Conservation (phyloP, 306 rosid species). For the Ammopiptanthus mongolicus region DNA sequence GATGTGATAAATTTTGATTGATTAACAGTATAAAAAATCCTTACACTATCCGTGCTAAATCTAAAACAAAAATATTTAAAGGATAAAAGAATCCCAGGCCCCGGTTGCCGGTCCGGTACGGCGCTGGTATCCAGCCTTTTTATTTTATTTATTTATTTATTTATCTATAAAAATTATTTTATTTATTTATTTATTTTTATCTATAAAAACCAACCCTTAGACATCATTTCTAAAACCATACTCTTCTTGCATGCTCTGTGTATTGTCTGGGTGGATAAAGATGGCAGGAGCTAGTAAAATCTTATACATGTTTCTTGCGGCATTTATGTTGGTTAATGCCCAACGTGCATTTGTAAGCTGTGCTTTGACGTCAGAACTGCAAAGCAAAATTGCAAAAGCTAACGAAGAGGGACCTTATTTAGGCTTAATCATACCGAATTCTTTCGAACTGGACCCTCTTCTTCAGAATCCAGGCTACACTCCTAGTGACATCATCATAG, state of each 20-base stretch:
- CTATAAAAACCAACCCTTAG: not conserved
- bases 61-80: too few species aligned
- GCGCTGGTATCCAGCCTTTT: too few species aligned
- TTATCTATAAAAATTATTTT: too few species aligned
- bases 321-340: conserved; percentile 15
- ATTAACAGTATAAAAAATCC: too few species aligned
- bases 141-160: too few species aligned
- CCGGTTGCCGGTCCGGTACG: too few species aligned
- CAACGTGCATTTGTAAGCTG: conserved; percentile 27
- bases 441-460: conserved; percentile 48
- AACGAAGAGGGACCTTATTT: conserved; percentile 47
- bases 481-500: conserved; percentile 21
- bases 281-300: conserved; percentile 9
- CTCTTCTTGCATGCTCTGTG: not conserved
- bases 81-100: too few species aligned
- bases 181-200: too few species aligned
- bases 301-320: not conserved
- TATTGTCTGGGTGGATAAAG: not conserved
- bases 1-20: too few species aligned
- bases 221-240: not conserved
- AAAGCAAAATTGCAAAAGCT: conserved; percentile 9
- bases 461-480: conserved; percentile 38
- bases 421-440: conserved; percentile 52
- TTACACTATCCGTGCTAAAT: too few species aligned
- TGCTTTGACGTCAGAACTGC: conserved; percentile 18